Evolutionary conservation across 2,329 filamentous ascomycete genomes (phyloP), one percentile per base, ranked within the genome.

Genomic region (Alternaria tenuissima): DNA sequence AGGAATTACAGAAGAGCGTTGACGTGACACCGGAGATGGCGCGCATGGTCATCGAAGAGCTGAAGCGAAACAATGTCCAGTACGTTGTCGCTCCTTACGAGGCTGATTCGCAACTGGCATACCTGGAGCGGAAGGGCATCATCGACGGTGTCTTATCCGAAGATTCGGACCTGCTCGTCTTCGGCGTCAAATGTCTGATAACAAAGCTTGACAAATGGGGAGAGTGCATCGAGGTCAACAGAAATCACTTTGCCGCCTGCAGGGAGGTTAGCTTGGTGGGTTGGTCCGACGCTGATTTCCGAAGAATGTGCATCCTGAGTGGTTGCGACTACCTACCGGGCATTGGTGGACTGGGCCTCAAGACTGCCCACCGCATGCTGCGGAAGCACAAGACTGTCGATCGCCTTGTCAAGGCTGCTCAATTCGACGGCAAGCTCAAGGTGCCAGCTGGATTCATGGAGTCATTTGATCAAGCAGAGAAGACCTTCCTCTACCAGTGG

Each of bases 21-120:
- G 95, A 99, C 77, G 89, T 99, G 38, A 98, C 95, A 2, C 94
- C 96, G 2, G 89, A 95, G 71, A 99, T 99, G 96, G 95, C 95
- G 7, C 88, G 92, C 7, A 86, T 91, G 67, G 81, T 98, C 54
- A 99, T 99, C 59, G 93, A 97, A 68, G 92, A 96, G 76, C 84
- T 98, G 71, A 97, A 96, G 80, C 87, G 88, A 71, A 82, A 89
- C 72, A 85, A 88, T 39, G 86, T 99, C 16, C 87, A 92, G 58
- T 98, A 97, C 75, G 85, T 99, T 56, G 96, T 99, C 18, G 95
- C 95, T 1, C 95, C 95, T 0, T 99, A 97, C 79, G 95, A 99
- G 82, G 95, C 95, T 47, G 95, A 99, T 78, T 90, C 94, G n/a
- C 94, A 99, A 78, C 85, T 99, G 70, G 94, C 93, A 26, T 99